Evolutionary conservation across 2,329 filamentous ascomycete genomes (phyloP).

Genomic region (Parafenestella ontariensis): DNA sequence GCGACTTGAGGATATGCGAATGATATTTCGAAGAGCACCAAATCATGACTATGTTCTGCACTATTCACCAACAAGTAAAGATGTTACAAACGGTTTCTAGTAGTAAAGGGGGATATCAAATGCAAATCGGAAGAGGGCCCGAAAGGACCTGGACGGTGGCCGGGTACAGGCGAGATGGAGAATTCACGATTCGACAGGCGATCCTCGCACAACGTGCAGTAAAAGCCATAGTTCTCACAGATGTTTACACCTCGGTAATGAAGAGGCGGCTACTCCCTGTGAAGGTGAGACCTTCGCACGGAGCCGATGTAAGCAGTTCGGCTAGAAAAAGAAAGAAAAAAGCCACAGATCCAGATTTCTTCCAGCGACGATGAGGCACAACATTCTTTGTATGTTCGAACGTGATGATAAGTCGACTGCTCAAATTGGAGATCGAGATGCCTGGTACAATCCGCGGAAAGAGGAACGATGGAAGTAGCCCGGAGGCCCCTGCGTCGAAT

Average conservation of each 20-base stretch:
- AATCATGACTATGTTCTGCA: background rate
- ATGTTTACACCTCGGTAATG: conserved; percentile 5
- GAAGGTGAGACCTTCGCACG: background rate
- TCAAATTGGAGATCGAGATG: conserved; percentile 3
- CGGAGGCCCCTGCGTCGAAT: conserved; percentile 7
- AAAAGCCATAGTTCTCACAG: background rate
- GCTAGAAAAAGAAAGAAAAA: background rate
- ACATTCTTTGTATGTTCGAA: background rate
- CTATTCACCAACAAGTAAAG: background rate
- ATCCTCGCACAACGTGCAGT: conserved; percentile 3
- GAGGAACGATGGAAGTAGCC: conserved; percentile 1
- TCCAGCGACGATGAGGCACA: background rate
- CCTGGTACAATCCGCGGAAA: conserved; percentile 1
- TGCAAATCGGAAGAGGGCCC: background rate
- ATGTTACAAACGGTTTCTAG: background rate
- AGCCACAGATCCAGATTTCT: background rate
- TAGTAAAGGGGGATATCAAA: background rate
- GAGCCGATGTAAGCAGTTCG: background rate
- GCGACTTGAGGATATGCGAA: too few species aligned
- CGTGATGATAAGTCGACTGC: conserved; percentile 6
- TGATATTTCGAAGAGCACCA: too few species aligned
- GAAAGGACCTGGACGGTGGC: conserved; percentile 2
- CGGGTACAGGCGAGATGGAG: conserved; percentile 4
- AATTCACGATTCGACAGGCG: conserved; percentile 2
- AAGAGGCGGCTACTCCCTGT: background rate